Base-by-base conservation (phyloP, 768 basidiomycete species). In the Termitomyces sp. region DNA sequence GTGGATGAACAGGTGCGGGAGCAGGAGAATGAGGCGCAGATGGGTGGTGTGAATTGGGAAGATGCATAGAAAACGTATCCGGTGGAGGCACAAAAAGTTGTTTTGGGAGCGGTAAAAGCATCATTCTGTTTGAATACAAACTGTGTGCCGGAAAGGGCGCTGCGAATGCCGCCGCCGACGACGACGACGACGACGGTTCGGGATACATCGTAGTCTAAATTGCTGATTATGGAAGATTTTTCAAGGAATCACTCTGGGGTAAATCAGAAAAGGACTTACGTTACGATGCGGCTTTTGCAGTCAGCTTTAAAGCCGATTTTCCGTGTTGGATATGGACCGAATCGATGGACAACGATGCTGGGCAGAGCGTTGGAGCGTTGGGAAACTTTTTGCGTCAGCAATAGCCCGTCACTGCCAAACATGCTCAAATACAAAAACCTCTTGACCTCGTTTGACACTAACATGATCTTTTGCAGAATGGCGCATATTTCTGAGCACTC, bases 41-140 rank as follows among this genome's bases (percentile, higher is more conserved):
- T 35, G 40, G n/a, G 12, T 19, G 54, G 57, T 43, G 44, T 17
- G 55, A 37, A 51, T 51, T 45, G 1, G 46, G 47, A 12, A 55
- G 55, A 41, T 12, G 58, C 55, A 57, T 52, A 22, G 43, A 43
- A 35, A 59, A 58, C 15, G 57, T 37, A 49, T 58, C 59, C 5
- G 71, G 67, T 8, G 70, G 67, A 34, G 77, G 74, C 73, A 81
- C 81, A 9, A 80, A 77, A 2, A 84, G 72, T 56, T 85, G 85
- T 70, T 85, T 85, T 55, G 85, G 85, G 24, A 84, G 62, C 2
- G 83, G 82, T 0, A 84, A 85, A 24, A 81, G 65, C 14, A 53
- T 44, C 32, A 34, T 5, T 28, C 54, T 56, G 26, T 53, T 49
- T 28, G 56, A 11, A 51, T 57, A 58, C 48, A 56, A 58, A 0